Evolutionary conservation across 352 stramenopile species (phyloP).

Genomic region (Aphanomyces astaci): DNA sequence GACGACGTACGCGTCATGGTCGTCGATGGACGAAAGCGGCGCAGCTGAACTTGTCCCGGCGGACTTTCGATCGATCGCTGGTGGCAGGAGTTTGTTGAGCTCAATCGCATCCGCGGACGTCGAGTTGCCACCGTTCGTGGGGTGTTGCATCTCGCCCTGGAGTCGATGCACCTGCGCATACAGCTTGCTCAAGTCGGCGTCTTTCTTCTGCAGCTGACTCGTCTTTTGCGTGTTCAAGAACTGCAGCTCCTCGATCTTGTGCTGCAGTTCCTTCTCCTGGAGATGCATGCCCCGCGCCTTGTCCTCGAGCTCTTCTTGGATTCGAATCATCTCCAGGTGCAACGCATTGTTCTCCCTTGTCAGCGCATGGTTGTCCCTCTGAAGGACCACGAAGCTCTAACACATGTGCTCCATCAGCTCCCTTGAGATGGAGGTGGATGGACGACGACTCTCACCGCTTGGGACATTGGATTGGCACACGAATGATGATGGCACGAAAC

Average conservation of each 20-base stretch:
- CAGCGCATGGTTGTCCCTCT: constrained; percentile 21
- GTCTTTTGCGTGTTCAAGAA: constrained; percentile 54
- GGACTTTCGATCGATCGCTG: not conserved
- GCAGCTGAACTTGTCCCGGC: not conserved
- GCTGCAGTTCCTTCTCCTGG: constrained; percentile 54
- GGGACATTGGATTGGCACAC: not conserved
- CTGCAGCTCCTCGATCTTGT: constrained; percentile 63
- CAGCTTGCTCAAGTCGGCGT: constrained; percentile 53
- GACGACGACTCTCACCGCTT: not conserved
- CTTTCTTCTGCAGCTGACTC: constrained; percentile 51
- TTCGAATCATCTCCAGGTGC: constrained; percentile 18
- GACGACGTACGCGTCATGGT: constrained; percentile 23
- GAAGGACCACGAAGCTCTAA: constrained; percentile 20
- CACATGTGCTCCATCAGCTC: not conserved
- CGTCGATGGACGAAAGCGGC: not conserved
- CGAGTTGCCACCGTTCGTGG: not conserved
- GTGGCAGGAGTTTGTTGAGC: constrained; percentile 25
- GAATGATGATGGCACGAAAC: no score
- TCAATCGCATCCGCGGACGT: constrained; percentile 29
- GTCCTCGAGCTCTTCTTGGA: constrained; percentile 16
- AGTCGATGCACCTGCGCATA: constrained; percentile 56
- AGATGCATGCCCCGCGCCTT: constrained; percentile 21
- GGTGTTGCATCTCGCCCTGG: constrained; percentile 27
- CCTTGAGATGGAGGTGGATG: no score
- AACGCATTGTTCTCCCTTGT: constrained; percentile 17